Percentiles rank a stretch among this genome's conserved stretches.
Conservation (phyloP, 2,329 filamentous ascomycete genomes). For the Trichoderma pleuroti region DNA sequence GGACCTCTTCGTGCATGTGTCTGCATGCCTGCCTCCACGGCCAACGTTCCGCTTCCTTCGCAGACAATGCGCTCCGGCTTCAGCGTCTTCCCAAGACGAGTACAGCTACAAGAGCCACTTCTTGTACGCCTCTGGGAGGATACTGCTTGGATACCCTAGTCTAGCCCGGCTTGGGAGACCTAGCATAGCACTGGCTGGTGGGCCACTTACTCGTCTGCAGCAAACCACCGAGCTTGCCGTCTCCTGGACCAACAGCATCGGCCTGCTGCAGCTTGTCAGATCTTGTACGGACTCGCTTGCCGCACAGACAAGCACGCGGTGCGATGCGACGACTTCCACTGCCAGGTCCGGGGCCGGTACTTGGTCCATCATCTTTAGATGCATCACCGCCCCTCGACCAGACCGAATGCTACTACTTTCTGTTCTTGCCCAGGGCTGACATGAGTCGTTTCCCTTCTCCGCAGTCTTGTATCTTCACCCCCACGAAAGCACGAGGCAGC, state of each 20-base stretch:
- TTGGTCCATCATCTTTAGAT: slow-evolving; percentile 14
- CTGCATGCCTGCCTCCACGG: slow-evolving; percentile 14
- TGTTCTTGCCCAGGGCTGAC: slow-evolving; percentile 15
- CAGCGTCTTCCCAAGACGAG: not conserved
- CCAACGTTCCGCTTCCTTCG: slow-evolving; percentile 19
- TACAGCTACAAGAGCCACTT: slow-evolving; percentile 12
- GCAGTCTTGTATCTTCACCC: slow-evolving; percentile 16
- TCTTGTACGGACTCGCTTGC: slow-evolving; percentile 18
- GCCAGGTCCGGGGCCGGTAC: slow-evolving; percentile 13
- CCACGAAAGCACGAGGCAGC: slow-evolving; percentile 17
- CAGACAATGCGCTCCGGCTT: slow-evolving; percentile 14
- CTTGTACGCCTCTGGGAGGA: slow-evolving; percentile 17
- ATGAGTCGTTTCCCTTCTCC: slow-evolving; percentile 18
- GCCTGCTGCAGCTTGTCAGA: slow-evolving; percentile 17
- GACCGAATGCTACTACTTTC: slow-evolving; percentile 7
- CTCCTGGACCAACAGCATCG: slow-evolving; percentile 17
- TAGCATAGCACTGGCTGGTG: slow-evolving; percentile 8
- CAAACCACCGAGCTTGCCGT: slow-evolving; percentile 19
- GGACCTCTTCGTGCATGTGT: slow-evolving; percentile 18
- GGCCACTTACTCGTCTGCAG: slow-evolving; percentile 17
- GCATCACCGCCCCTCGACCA: slow-evolving; percentile 7
- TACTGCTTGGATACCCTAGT: slow-evolving; percentile 19
- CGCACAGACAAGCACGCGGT: slow-evolving; percentile 6
- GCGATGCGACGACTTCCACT: slow-evolving; percentile 11
- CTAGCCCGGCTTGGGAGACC: slow-evolving; percentile 10